Evolutionary conservation across 495 filamentous ascomycete genomes (phyloP).

Genomic region (Tetracladium setigerum): DNA sequence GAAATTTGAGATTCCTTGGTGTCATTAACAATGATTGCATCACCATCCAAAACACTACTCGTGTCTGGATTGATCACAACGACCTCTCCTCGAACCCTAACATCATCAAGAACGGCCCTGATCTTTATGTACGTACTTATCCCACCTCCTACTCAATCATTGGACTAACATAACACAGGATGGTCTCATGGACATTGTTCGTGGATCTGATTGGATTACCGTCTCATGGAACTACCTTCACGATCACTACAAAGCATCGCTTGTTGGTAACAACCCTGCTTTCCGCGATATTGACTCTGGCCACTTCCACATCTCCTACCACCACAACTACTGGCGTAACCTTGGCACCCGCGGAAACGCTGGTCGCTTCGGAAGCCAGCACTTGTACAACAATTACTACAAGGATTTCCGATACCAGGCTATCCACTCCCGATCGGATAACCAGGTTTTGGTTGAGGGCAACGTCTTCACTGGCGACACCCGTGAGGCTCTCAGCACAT

Average conservation of each 20-base stretch:
- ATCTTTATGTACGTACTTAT: constrained; percentile 35
- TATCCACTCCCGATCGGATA: constrained; percentile 59
- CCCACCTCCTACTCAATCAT: constrained; percentile 26
- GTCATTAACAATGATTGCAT: constrained; percentile 39
- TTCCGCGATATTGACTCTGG: constrained; percentile 33
- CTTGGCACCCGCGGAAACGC: constrained; percentile 45
- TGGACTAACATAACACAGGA: constrained; percentile 27
- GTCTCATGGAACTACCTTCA: constrained; percentile 43
- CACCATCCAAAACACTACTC: constrained; percentile 35
- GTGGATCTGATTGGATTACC: constrained; percentile 43
- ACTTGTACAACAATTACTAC: constrained; percentile 25
- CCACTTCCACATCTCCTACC: constrained; percentile 42
- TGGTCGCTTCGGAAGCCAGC: constrained; percentile 45
- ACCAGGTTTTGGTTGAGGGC: constrained; percentile 55
- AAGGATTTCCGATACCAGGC: constrained; percentile 46
- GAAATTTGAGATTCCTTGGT: constrained; percentile 38
- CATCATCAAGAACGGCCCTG: constrained; percentile 24
- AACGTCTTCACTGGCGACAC: constrained; percentile 43
- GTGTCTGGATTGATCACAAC: constrained; percentile 48
- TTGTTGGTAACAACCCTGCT: constrained; percentile 35
- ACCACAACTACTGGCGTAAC: constrained; percentile 50
- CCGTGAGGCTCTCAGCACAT: constrained; percentile 34
- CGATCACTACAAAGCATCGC: constrained; percentile 50
- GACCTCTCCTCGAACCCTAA: constrained; percentile 35
- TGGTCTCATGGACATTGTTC: constrained; percentile 28